Base-by-base conservation (phyloP, 352 stramenopile genomes). In the Plasmopara viticola region DNA sequence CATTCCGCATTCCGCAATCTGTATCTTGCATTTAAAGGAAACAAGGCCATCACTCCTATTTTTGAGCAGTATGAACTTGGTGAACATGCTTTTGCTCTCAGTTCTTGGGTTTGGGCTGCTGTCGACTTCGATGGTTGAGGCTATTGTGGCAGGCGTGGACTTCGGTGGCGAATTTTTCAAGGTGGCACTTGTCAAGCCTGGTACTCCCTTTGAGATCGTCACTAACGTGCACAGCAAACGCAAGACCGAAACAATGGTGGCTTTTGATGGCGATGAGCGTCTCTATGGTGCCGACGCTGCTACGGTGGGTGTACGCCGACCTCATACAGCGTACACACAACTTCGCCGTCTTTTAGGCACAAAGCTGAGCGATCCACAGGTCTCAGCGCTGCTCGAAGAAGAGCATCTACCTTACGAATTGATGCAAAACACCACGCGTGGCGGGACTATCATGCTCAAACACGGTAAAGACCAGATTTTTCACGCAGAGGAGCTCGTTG, bases 201-300 rank as follows among this genome's bases (percentile, higher is more conserved):
- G 95, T 44, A 95, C 87, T 49, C 93, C 95, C 6, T 87, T 98
- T 51, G 92, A 98, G 71, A 98, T 99, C 75, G 95, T 99, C 4
- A 98, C 94, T 18, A 98, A 99, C 69, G 73, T 97, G 44, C 90
- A 98, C 64, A 98, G 90, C 56, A 99, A 99, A 76, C 89, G 97
- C 46, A 99, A 98, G 74, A 99, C 95, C 17, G 94, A 98, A 66
- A 95, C 95, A 53, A 86, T 90, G 51, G 81, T 97, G 38, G 81
- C 82, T 18, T 97, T 97, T 53, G 82, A 96, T 62, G 74, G 82
- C 48, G 89, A 94, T 25, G 92, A 96, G 51, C 81, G 96, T 0
- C 87, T 97, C 29, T 99, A 98, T 68, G 97, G 95, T 20, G 91
- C 89, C 3, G 96, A 99, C 66, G 95, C 96, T 0, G 85, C 81